These are phyloP conservation scores for Ormosia emarginata DNA, from an alignment of 306 rosid species.

Conservation along the genomic window DNA sequence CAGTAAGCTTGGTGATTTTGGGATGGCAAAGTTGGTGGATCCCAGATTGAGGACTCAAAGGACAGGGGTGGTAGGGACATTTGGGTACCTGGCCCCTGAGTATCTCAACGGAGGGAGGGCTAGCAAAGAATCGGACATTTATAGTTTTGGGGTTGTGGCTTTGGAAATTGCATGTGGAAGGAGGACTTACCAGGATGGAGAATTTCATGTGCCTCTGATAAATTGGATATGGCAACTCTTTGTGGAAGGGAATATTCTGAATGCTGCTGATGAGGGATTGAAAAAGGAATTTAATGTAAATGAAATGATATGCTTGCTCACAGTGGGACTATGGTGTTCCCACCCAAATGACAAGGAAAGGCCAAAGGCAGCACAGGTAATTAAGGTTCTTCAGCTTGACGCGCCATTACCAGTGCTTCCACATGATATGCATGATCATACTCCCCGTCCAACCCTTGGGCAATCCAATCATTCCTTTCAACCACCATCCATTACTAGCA, in stretches of 20 bases:
- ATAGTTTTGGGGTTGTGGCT: slow-evolving; percentile 59
- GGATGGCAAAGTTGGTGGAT: slow-evolving; percentile 53
- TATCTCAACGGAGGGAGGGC: slow-evolving; percentile 38
- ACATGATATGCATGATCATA: slow-evolving; percentile 33
- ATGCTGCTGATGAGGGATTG: slow-evolving; percentile 40
- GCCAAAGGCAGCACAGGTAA: slow-evolving; percentile 40
- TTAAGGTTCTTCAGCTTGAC: slow-evolving; percentile 40
- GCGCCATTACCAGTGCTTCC: slow-evolving; percentile 30
- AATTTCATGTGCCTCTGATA: slow-evolving; percentile 23
- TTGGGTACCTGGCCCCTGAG: slow-evolving; percentile 51
- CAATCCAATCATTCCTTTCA: background rate
- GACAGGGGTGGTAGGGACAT: slow-evolving; percentile 44
- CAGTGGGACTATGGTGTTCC: slow-evolving; percentile 48
- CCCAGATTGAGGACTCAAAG: slow-evolving; percentile 33
- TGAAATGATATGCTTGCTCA: slow-evolving; percentile 36
- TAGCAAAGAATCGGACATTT: slow-evolving; percentile 56
- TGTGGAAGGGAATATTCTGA: slow-evolving; percentile 32
- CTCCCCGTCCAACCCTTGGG: background rate
- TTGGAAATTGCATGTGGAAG: slow-evolving; percentile 68
- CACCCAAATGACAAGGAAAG: slow-evolving; percentile 32
- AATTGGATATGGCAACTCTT: slow-evolving; percentile 40
- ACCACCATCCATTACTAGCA: slow-evolving; percentile 1
- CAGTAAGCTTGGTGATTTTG: slow-evolving; percentile 59
- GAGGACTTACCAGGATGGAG: slow-evolving; percentile 36
- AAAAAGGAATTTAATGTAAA: background rate